Evolutionary conservation across 2,329 filamentous ascomycete species (phyloP), one percentile per base, ranked within the genome.

Genomic region (Phaeosphaeria sp.): DNA sequence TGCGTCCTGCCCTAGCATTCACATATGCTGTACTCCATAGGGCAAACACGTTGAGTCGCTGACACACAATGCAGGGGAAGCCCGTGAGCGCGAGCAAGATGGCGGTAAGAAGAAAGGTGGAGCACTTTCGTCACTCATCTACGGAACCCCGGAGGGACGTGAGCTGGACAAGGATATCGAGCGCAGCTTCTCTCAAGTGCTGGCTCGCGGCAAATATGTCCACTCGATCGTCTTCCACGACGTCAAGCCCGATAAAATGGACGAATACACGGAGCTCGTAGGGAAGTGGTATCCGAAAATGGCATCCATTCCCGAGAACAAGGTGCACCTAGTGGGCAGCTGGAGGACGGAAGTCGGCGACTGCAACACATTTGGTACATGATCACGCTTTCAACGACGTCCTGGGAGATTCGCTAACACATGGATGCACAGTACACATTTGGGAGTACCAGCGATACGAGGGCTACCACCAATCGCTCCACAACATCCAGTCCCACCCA

Each of bases 371-470:
- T 99, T 99, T 80, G 88, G 93, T 97, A 86, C 60, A 87, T 77
- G 9, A 22, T 46, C 18, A 43, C 17, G 25, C 18, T 25, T 18
- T 6, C 9, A 22, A 9, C 25, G 5, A 22, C 8, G 13, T n/a
- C 21, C 18, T 18, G 51, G 17, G 48, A 13, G 17, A 30, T 52
- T 33, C 27, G 25, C 53, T 67, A 6, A 63, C 51, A 50, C 64
- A 65, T 49, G n/a, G 20, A 8, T n/a, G 24, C 56, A 51, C 69
- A 98, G 95, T 99, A 50, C 95, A 99, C 77, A 99, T 99, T 73
- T 99, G 95, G 95, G 95, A 99, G 79, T 99, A 99, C 79, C 93
- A 98, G 79, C 90, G 93, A 71, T 99, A 98, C 80, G 86, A 93
- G 69, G 95, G 95, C 60, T 98, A 98, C 79, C 95, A 99, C 79